Percentiles rank a stretch among this genome's conserved stretches.
These are phyloP conservation scores for Chimonanthus praecox DNA, from an alignment of 164 flowering plant species.

Conservation along the genomic window DNA sequence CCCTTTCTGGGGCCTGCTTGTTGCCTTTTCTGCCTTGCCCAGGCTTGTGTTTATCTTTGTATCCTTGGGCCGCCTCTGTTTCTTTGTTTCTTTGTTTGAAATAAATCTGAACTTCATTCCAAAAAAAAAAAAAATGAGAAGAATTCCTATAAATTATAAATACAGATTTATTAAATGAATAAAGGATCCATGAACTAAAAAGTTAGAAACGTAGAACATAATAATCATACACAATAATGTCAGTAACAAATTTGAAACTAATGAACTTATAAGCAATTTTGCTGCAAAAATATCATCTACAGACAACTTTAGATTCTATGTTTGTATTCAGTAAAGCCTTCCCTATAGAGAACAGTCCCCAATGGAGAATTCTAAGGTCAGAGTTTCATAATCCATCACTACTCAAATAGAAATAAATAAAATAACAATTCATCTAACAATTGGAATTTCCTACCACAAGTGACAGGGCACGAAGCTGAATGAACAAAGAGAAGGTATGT, in stretches of 20 bases:
- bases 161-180: background rate
- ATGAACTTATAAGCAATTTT: no score
- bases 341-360: background rate
- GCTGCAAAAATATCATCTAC: no score
- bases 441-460: slow-evolving; percentile 76
- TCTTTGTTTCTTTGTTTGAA: no score
- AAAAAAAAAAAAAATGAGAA: background rate
- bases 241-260: background rate
- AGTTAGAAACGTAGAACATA: background rate
- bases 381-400: background rate
- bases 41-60: no score
- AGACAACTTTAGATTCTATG: no score
- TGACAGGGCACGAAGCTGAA: slow-evolving; percentile 98
- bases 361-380: background rate
- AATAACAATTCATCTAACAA: background rate
- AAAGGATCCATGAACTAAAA: background rate
- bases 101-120: background rate
- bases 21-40: no score
- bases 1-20: no score
- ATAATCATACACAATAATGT: background rate
- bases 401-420: background rate
- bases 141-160: no score
- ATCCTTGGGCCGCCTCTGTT: no score
- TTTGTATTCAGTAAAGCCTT: background rate
- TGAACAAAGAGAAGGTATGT: slow-evolving; percentile 96